A percentile compares a stretch with the other conserved stretches of the same genome.
phyloP scores from a whole-genome alignment of 495 filamentous ascomycete species.

The Penicillium samsonianum region DNA sequence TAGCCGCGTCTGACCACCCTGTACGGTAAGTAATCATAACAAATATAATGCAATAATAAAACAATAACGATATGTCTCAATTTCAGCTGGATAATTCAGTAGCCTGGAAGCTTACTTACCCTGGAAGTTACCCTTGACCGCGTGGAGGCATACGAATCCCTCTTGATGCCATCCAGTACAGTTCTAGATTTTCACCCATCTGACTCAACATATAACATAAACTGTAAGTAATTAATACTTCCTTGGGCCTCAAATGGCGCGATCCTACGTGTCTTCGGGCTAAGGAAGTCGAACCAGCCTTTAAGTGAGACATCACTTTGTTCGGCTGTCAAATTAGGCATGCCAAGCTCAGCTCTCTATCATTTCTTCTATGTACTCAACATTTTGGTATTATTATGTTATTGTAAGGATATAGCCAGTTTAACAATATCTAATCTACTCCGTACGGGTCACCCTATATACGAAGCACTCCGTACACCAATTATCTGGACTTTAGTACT shows the following conservation, averaged over 20 bases:
- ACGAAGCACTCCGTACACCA: neutral
- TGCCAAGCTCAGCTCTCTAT: neutral
- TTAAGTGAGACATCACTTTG: constrained; percentile 13
- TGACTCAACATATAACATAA: neutral
- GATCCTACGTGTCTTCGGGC: constrained; percentile 11
- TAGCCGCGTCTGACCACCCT: constrained; percentile 3
- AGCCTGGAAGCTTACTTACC: neutral
- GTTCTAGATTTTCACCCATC: neutral
- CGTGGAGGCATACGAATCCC: constrained; percentile 26
- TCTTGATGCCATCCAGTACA: neutral
- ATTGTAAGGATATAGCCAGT: neutral
- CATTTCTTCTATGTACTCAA: neutral
- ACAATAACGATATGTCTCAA: neutral
- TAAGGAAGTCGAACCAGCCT: neutral
- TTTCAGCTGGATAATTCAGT: neutral
- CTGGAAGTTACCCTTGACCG: constrained; percentile 13
- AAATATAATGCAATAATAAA: neutral
- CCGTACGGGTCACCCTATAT: too few species aligned
- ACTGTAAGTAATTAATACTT: neutral
- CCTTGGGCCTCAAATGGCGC: constrained; percentile 2
- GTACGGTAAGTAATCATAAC: constrained; percentile 1
- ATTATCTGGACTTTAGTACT: neutral
- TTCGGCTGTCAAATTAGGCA: constrained; percentile 1
- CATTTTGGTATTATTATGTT: neutral
- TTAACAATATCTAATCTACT: neutral